These are phyloP conservation scores for Colletotrichum noveboracense DNA, from an alignment of 2,329 filamentous ascomycete species.

Conservation along the genomic window DNA sequence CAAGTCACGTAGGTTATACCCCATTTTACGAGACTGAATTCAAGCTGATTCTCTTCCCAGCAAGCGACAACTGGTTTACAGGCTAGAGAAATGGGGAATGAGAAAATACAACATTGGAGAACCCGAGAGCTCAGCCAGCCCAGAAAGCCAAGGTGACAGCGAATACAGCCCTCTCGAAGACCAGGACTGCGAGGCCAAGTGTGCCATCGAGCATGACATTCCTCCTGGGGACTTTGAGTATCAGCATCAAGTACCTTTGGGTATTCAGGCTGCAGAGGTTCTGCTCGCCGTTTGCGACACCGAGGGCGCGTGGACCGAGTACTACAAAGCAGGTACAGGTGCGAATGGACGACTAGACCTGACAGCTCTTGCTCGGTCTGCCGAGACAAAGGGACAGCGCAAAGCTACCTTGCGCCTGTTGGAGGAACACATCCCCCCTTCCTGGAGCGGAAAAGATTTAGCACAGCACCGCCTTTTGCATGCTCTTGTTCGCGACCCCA, in stretches of 20 bases:
- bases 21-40: not conserved
- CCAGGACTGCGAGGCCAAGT: not conserved
- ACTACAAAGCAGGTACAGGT: too few relatives aligned
- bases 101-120: slow-evolving; percentile 29
- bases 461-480: too few relatives aligned
- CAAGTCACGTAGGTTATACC: not conserved
- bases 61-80: slow-evolving; percentile 35
- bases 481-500: too few relatives aligned
- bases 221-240: not conserved
- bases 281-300: not conserved
- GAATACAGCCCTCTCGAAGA: not conserved
- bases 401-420: too few relatives aligned
- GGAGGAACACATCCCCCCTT: too few relatives aligned
- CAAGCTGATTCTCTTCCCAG: slow-evolving; percentile 18
- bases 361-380: not conserved
- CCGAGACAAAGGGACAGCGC: not conserved
- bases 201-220: not conserved
- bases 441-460: too few relatives aligned
- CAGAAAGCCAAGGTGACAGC: not conserved
- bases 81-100: slow-evolving; percentile 30
- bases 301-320: too few relatives aligned
- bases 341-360: not conserved
- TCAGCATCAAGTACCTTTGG: not conserved
- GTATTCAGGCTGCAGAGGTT: not conserved
- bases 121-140: not conserved